phyloP scores from a whole-genome alignment of 768 basidiomycete genomes.

The Trametes punicea region DNA sequence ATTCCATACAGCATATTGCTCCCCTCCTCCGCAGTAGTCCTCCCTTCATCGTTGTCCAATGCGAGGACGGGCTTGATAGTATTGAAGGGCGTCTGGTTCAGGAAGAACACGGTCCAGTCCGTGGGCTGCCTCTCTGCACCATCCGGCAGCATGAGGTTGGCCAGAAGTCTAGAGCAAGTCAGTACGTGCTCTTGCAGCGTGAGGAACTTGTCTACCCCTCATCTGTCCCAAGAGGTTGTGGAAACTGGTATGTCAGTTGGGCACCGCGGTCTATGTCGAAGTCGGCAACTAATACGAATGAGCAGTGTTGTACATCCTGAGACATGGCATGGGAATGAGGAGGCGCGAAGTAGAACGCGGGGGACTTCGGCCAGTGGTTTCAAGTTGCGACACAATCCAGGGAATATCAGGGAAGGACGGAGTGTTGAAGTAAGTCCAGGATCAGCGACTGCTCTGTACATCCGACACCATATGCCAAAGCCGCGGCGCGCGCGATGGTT shows the following conservation, averaged over 20 bases:
- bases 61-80: slow-evolving; percentile 81
- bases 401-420: too few relatives aligned
- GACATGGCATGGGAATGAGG: slow-evolving; percentile 38
- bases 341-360: not conserved
- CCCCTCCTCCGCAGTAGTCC: slow-evolving; percentile 20
- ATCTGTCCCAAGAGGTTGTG: slow-evolving; percentile 90
- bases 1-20: slow-evolving; percentile 79
- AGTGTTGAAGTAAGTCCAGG: not conserved
- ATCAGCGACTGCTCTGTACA: too few relatives aligned
- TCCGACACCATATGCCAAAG: too few relatives aligned
- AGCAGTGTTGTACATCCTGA: slow-evolving; percentile 71
- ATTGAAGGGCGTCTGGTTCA: slow-evolving; percentile 91
- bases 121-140: slow-evolving; percentile 93
- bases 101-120: slow-evolving; percentile 98
- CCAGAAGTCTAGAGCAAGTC: slow-evolving; percentile 61
- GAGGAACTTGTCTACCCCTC: slow-evolving; percentile 63
- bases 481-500: too few relatives aligned
- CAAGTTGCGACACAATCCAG: too few relatives aligned
- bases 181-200: not conserved
- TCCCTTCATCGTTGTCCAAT: slow-evolving; percentile 44
- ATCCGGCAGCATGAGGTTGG: slow-evolving; percentile 98
- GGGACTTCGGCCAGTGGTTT: too few relatives aligned
- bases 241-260: slow-evolving; percentile 93
- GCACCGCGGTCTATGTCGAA: slow-evolving; percentile 97
- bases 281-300: slow-evolving; percentile 95